Evolutionary conservation across 176 grass and related monocot genomes (phyloP).

Genomic region (Phoenix dactylifera): DNA sequence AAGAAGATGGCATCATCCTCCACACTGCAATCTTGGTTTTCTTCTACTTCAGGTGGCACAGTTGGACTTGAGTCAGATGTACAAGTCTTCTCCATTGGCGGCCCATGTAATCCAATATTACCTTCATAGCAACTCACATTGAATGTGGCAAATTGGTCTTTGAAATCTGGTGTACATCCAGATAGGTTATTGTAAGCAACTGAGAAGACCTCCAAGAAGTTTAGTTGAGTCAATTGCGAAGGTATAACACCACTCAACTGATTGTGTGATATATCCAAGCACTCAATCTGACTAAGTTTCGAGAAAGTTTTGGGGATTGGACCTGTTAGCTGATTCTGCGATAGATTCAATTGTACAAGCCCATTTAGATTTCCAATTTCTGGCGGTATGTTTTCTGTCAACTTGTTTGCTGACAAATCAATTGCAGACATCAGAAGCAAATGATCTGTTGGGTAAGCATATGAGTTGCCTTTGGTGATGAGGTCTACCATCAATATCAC

Average conservation of each 20-base stretch:
- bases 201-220: neutral
- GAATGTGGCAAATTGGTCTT: constrained; percentile 17
- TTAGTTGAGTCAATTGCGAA: neutral
- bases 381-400: constrained; percentile 11
- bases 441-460: neutral
- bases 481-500: neutral
- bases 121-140: constrained; percentile 1
- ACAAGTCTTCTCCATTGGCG: neutral
- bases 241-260: constrained; percentile 3
- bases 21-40: neutral
- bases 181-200: constrained; percentile 29
- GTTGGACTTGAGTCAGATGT: neutral
- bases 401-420: constrained; percentile 18
- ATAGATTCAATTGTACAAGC: constrained; percentile 18
- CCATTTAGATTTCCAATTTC: constrained; percentile 12
- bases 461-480: neutral
- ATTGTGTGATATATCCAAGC: constrained; percentile 29
- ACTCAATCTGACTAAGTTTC: constrained; percentile 7
- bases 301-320: constrained; percentile 7
- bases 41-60: neutral
- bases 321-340: constrained; percentile 9
- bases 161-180: constrained; percentile 13
- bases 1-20: too few species aligned
- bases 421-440: constrained; percentile 1
- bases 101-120: constrained; percentile 10